Evolutionary conservation across 371 early-diverging fungal genomes (phyloP).

Genomic region (Apophysomyces elegans): DNA sequence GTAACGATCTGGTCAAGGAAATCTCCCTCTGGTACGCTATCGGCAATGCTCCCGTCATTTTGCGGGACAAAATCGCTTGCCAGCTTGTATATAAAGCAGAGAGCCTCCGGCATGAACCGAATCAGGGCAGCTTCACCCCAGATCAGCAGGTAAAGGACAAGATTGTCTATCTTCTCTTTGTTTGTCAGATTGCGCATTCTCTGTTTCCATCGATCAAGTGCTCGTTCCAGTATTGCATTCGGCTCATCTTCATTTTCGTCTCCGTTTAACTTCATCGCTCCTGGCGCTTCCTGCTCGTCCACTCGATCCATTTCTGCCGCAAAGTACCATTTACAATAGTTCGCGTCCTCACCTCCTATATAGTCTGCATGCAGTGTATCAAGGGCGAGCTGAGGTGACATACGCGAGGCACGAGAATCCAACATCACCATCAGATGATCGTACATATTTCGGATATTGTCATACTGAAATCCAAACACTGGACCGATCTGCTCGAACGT

Average conservation of each 20-base stretch:
- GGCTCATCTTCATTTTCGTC: constrained; percentile 43
- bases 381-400: constrained; percentile 76
- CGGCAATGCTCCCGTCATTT: constrained; percentile 31
- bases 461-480: constrained; percentile 82
- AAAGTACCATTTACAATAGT: constrained; percentile 89
- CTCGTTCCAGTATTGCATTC: constrained; percentile 46
- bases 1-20: constrained; percentile 74
- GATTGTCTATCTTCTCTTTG: constrained; percentile 69
- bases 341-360: constrained; percentile 84
- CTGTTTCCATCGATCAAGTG: constrained; percentile 72
- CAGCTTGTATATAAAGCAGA: constrained; percentile 85
- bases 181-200: constrained; percentile 79
- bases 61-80: constrained; percentile 61
- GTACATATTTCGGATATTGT: constrained; percentile 73
- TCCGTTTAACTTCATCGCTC: constrained; percentile 34
- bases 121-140: constrained; percentile 91
- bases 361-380: constrained; percentile 85
- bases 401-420: constrained; percentile 84
- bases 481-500: constrained; percentile 64
- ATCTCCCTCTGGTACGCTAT: constrained; percentile 63
- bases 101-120: constrained; percentile 78
- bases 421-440: constrained; percentile 83
- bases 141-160: constrained; percentile 80
- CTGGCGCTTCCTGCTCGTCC: constrained; percentile 57
- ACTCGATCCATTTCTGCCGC: constrained; percentile 79